Evolutionary conservation across 176 grass and related monocot species (phyloP).

Genomic region (Tuctoria greenei): DNA sequence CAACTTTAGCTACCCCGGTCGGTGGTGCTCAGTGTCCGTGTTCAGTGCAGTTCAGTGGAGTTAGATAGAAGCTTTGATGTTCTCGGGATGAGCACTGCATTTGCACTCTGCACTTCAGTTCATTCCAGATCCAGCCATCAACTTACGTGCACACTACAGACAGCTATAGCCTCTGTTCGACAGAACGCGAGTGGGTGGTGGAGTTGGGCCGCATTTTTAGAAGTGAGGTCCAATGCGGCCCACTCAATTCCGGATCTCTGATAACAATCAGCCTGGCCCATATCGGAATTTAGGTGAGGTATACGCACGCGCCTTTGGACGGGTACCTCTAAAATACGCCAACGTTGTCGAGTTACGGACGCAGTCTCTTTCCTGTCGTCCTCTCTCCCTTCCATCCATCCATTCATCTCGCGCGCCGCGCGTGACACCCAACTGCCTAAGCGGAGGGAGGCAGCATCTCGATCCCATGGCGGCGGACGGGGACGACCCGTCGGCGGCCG

Average conservation of each 20-base stretch:
- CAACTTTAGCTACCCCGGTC: not conserved
- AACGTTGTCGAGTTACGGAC: not conserved
- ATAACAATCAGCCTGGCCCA: not conserved
- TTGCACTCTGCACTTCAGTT: no score
- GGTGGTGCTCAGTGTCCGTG: not conserved
- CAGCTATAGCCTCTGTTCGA: no score
- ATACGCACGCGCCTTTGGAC: not conserved
- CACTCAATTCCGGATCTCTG: not conserved
- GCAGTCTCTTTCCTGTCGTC: not conserved
- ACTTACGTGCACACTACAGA: no score
- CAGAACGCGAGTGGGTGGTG: no score
- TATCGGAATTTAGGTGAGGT: not conserved
- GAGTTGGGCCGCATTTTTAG: not conserved
- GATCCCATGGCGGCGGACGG: constrained; percentile 33
- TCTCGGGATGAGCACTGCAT: no score
- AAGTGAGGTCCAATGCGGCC: not conserved
- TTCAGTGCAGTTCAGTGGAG: not conserved
- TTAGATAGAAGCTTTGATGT: not conserved
- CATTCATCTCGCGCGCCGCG: constrained; percentile 1
- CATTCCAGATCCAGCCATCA: no score
- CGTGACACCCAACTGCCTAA: not conserved
- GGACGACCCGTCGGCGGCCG: constrained; percentile 51
- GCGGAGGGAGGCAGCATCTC: not conserved
- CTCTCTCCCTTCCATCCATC: not conserved
- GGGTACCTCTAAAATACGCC: fast-evolving